Evolutionary conservation across 768 basidiomycete genomes (phyloP).

Genomic region (Imleria badia): DNA sequence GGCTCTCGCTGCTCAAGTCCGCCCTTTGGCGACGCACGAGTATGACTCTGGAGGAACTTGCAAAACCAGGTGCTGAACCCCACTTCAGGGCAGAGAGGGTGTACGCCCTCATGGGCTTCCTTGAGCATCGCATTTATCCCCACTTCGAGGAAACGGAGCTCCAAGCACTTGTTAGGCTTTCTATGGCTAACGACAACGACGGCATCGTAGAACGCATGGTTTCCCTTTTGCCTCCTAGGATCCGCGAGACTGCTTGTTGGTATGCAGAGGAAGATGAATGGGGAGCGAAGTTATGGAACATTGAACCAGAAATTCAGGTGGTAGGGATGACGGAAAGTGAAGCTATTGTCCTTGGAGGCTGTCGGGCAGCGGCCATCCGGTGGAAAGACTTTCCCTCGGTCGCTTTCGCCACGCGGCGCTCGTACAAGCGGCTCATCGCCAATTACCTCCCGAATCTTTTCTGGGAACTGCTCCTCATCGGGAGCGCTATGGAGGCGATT

Average conservation of each 20-base stretch:
- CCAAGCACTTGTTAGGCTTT: slow-evolving; percentile 23
- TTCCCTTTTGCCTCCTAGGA: slow-evolving; percentile 13
- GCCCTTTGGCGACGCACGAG: slow-evolving; percentile 26
- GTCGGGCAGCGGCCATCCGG: slow-evolving; percentile 20
- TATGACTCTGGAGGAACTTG: background rate
- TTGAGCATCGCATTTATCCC: slow-evolving; percentile 24
- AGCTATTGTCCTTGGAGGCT: slow-evolving; percentile 23
- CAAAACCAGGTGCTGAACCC: background rate
- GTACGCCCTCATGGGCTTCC: slow-evolving; percentile 29
- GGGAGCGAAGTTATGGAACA: slow-evolving; percentile 20
- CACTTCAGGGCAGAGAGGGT: slow-evolving; percentile 21
- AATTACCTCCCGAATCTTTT: background rate
- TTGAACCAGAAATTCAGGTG: slow-evolving; percentile 15
- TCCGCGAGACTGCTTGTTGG: slow-evolving; percentile 10
- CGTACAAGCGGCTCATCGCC: slow-evolving; percentile 10
- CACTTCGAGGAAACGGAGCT: slow-evolving; percentile 14
- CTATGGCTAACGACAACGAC: slow-evolving; percentile 27
- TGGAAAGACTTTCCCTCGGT: slow-evolving; percentile 27
- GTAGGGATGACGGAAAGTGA: slow-evolving; percentile 19
- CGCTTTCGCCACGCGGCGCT: slow-evolving; percentile 15
- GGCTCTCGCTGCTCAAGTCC: slow-evolving; percentile 18
- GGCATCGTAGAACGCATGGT: slow-evolving; percentile 24
- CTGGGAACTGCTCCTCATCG: slow-evolving; percentile 2
- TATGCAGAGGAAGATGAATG: slow-evolving; percentile 21
- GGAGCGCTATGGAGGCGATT: background rate